Evolutionary conservation across 805 yeast species (phyloP), one percentile per base, ranked within the genome.

Genomic region (Debaryomyces tyrocola): DNA sequence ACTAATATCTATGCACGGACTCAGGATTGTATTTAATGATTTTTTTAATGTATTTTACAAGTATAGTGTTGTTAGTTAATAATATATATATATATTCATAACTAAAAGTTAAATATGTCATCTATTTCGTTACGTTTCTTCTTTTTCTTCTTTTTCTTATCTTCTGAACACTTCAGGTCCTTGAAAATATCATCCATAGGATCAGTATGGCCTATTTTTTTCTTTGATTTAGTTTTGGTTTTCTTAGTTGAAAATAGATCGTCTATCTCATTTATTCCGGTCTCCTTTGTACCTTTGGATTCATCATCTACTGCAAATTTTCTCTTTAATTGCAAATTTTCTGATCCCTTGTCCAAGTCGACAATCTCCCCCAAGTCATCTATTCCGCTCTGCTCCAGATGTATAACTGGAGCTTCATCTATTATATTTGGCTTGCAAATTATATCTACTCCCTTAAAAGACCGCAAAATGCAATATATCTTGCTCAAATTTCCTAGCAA

Each of bases 111-210:
- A 65, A 87, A 87, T 12, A 88, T 87, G 55, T 82, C 87, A 63
- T 87, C 94, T 45, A 88, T 88, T 9, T 83, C 84, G 39, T 76
- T 75, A 49, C 68, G 77, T 43, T 66, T 63, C 59, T 74, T 80
- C 59, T 73, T 75, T 48, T 75, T 75, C 59, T 73, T 74, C 56
- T 66, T 52, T 38, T 41, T 51, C 33, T 31, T 49, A 50, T 53
- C 51, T 41, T 46, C 18, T 17, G 18, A 17, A 17, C 4, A 17
- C 18, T 17, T 48, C 8, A 44, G 37, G 18, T 20, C 45, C 28
- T 45, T 40, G 18, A 48, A 48, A 12, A 43, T 49, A 20, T 41
- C 51, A 41, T 41, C 55, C 29, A 43, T 51, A 37, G 45, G 41
- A 11, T 20, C 37, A 12, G 20, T n/a, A 20, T 6, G 8, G 20